These are phyloP conservation scores for Nicotiana benthamiana DNA, from an alignment of 257 asterid genomes.

Conservation along the genomic window DNA sequence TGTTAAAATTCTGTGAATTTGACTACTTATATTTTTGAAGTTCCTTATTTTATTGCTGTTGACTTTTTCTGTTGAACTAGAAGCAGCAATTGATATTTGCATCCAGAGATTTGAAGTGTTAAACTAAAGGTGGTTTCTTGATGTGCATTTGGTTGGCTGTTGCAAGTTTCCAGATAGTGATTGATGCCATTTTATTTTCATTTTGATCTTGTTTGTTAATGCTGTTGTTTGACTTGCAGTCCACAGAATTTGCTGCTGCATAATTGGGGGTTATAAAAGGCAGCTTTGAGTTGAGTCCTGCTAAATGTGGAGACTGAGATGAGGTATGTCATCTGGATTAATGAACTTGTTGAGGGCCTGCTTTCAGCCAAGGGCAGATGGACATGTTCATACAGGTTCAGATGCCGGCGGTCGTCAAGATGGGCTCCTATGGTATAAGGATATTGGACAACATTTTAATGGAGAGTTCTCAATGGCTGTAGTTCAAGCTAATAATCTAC, in stretches of 20 bases:
- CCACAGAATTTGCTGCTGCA: background rate
- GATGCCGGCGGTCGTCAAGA: slow-evolving; percentile 53
- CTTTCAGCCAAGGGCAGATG: slow-evolving; percentile 46
- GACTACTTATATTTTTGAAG: slow-evolving; percentile 21
- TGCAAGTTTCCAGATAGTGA: background rate
- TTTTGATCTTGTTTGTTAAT: background rate
- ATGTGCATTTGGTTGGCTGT: background rate
- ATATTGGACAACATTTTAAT: slow-evolving; percentile 47
- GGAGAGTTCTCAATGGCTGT: slow-evolving; percentile 78
- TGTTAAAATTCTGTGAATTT: background rate
- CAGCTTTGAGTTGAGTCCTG: background rate
- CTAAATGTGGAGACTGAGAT: slow-evolving; percentile 51
- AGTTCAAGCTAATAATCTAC: slow-evolving; percentile 62
- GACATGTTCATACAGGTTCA: slow-evolving; percentile 32
- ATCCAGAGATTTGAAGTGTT: background rate
- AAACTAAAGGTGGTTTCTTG: background rate
- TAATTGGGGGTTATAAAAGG: background rate
- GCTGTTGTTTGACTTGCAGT: background rate
- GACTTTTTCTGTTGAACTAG: slow-evolving; percentile 25
- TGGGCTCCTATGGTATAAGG: slow-evolving; percentile 64
- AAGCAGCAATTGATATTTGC: background rate
- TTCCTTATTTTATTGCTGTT: slow-evolving; percentile 17
- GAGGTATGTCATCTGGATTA: slow-evolving; percentile 61
- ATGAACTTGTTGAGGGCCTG: slow-evolving; percentile 59
- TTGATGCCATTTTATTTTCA: background rate